These are phyloP conservation scores for Austropuccinia psidii DNA, from an alignment of 1,284 basidiomycete genomes.

Conservation along the genomic window DNA sequence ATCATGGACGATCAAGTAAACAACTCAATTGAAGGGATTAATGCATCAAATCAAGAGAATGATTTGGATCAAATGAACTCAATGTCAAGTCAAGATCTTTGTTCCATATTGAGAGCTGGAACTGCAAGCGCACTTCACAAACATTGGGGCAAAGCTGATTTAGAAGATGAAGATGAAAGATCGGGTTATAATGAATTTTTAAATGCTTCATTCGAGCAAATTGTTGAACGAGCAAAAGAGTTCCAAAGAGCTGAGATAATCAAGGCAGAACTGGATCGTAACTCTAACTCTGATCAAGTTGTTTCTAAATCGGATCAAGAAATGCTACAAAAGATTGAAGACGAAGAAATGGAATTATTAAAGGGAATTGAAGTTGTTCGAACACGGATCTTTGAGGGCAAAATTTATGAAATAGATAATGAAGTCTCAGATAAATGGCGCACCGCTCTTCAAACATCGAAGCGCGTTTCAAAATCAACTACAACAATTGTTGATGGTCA, in stretches of 20 bases:
- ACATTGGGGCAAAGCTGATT: slow-evolving; percentile 54
- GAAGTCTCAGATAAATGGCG: too few relatives aligned
- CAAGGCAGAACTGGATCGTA: slow-evolving; percentile 37
- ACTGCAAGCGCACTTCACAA: not conserved
- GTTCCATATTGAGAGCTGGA: slow-evolving; percentile 19
- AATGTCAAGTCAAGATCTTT: slow-evolving; percentile 10
- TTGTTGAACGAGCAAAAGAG: slow-evolving; percentile 37
- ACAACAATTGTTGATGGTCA: slow-evolving; percentile 53
- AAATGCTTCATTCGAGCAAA: slow-evolving; percentile 38
- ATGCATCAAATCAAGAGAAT: slow-evolving; percentile 41
- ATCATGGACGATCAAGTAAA: slow-evolving; percentile 51
- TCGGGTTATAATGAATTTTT: slow-evolving; percentile 43
- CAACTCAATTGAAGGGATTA: slow-evolving; percentile 38
- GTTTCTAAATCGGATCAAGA: slow-evolving; percentile 42
- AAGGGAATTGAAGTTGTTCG: slow-evolving; percentile 57
- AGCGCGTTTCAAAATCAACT: slow-evolving; percentile 49
- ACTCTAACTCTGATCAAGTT: not conserved
- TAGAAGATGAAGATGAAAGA: slow-evolving; percentile 51
- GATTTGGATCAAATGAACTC: slow-evolving; percentile 45
- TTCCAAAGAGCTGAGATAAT: slow-evolving; percentile 38
- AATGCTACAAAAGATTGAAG: slow-evolving; percentile 49
- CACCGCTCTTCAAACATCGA: slow-evolving; percentile 49
- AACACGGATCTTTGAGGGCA: slow-evolving; percentile 57
- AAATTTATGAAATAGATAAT: slow-evolving; percentile 51
- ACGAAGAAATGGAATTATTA: slow-evolving; percentile 55